Conservation (phyloP, 345 rosid species). For the Eucalyptus grandis region DNA sequence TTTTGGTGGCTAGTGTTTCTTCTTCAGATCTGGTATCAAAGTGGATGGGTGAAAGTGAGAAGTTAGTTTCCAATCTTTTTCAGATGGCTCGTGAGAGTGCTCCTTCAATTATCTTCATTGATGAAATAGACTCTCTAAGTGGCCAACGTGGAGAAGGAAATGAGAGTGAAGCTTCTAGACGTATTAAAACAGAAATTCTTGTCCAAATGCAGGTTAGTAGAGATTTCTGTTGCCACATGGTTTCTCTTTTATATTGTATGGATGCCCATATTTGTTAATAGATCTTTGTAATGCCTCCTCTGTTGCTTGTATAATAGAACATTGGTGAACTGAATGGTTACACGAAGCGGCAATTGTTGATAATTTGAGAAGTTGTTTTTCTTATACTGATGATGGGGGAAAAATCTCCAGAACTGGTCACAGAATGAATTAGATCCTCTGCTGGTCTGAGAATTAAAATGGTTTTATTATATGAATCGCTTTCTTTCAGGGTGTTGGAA, state of each 20-base stretch:
- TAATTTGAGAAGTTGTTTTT: background rate
- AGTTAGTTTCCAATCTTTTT: constrained; percentile 84
- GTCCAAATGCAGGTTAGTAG: constrained; percentile 91
- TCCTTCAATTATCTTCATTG: constrained; percentile 84
- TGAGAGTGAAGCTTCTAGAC: constrained; percentile 94
- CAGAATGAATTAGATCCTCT: background rate
- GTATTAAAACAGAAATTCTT: constrained; percentile 93
- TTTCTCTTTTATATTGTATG: background rate
- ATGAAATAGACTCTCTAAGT: constrained; percentile 89
- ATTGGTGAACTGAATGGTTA: background rate
- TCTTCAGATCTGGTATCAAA: constrained; percentile 93
- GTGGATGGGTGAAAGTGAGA: constrained; percentile 99
- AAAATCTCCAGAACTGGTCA: background rate
- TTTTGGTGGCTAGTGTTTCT: constrained; percentile 46
- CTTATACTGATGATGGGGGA: background rate
- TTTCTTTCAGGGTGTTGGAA: constrained; percentile 65
- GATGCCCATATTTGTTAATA: background rate
- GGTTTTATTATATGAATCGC: background rate
- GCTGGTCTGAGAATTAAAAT: background rate
- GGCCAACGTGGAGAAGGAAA: constrained; percentile 95
- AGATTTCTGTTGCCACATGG: background rate
- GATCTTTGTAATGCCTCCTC: background rate
- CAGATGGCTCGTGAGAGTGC: constrained; percentile 97
- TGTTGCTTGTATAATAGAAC: background rate
- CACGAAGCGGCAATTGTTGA: background rate